A percentile compares a stretch with the other conserved stretches of the same genome.
These are phyloP conservation scores for Chrysopogon serrulatus DNA, from an alignment of 176 grass and related monocot genomes.

Conservation along the genomic window DNA sequence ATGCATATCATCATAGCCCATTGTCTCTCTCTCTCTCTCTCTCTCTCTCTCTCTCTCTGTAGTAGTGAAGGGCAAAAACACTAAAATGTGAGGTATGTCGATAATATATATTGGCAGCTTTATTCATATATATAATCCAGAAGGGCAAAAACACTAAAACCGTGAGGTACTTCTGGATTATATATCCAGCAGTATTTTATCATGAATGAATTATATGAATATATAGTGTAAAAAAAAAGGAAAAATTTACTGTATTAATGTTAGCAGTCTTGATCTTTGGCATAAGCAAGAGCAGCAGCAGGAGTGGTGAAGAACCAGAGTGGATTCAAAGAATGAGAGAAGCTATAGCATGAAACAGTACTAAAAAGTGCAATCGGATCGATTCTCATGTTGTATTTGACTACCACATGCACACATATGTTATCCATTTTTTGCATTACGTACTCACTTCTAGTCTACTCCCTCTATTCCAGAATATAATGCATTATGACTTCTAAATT, in stretches of 20 bases:
- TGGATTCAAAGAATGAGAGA: background rate
- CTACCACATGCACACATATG: background rate
- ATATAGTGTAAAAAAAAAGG: background rate
- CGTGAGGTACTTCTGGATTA: too few species aligned
- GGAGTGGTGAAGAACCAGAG: background rate
- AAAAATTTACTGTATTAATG: background rate
- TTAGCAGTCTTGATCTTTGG: background rate
- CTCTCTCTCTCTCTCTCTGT: too few species aligned
- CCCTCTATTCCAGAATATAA: too few species aligned
- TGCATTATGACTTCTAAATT: too few species aligned
- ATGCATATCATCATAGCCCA: too few species aligned
- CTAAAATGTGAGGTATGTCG: background rate
- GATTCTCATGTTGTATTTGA: background rate
- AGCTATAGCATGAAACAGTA: background rate
- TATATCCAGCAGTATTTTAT: too few species aligned
- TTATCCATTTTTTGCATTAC: background rate
- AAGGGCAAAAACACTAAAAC: too few species aligned
- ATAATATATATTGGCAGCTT: background rate
- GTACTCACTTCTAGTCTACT: background rate
- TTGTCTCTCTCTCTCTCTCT: too few species aligned
- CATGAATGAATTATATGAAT: too few species aligned
- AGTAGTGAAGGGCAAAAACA: background rate
- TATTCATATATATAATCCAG: too few species aligned
- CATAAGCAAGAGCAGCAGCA: background rate
- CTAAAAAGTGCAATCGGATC: background rate